A percentile compares a stretch with the other conserved stretches of the same genome.
These are phyloP conservation scores for Calonectria honghensis DNA, from an alignment of 2,329 filamentous ascomycete genomes.

Conservation along the genomic window DNA sequence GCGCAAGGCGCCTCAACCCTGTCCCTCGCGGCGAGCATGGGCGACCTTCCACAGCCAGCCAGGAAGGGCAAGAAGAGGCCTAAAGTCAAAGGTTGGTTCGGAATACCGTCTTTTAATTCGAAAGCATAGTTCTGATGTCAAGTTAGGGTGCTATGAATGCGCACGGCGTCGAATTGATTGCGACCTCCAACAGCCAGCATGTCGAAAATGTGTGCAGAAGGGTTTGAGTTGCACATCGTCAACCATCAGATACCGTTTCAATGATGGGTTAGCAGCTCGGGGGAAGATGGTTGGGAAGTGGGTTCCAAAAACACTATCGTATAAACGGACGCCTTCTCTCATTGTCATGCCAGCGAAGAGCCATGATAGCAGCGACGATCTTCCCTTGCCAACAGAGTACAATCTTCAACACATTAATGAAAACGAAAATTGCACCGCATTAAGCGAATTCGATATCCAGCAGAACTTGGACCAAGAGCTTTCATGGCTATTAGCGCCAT, in stretches of 20 bases:
- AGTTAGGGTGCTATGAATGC: constrained; percentile 37
- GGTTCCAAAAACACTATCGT: constrained; percentile 33
- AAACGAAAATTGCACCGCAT: neutral
- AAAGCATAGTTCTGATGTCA: neutral
- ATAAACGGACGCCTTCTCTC: constrained; percentile 7
- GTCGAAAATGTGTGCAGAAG: constrained; percentile 26
- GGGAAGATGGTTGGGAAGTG: constrained; percentile 37
- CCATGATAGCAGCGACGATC: neutral
- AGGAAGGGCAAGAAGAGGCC: constrained; percentile 33
- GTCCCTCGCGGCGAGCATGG: neutral
- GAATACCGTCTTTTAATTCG: neutral
- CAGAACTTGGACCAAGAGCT: neutral
- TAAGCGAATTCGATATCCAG: neutral
- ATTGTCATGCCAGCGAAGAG: neutral
- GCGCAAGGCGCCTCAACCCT: neutral
- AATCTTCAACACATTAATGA: neutral
- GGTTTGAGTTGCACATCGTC: constrained; percentile 31
- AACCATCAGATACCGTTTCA: constrained; percentile 38
- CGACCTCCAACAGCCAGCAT: constrained; percentile 32
- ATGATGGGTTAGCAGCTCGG: constrained; percentile 35
- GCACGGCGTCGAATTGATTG: constrained; percentile 39
- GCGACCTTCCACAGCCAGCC: neutral
- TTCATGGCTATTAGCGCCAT: neutral
- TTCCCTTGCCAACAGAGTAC: neutral
- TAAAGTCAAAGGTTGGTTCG: constrained; percentile 35